Base-by-base conservation (phyloP, 495 filamentous ascomycete species). In the Ascodesmis nigricans region DNA sequence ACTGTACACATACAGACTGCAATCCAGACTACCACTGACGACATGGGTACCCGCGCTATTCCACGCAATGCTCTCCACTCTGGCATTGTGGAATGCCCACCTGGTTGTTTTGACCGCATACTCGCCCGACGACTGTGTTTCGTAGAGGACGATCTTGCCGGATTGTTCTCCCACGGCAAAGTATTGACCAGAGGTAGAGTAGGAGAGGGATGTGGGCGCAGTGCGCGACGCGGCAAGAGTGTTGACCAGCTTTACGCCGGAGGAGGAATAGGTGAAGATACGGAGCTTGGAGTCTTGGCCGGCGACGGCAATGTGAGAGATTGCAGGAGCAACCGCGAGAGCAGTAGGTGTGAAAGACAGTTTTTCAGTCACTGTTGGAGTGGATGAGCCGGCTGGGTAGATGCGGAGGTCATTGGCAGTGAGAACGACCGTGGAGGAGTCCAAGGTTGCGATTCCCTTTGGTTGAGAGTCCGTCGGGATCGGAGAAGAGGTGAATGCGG, bases 71-170 rank as follows among this genome's bases (percentile, higher is more conserved):
- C 65, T 66, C 33, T 74, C 81, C 27, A 95, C 72, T 11, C 83
- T 67, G 15, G 73, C 80, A 4, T 82, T 92, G 53, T 97, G 90
- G 11, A 81, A 76, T 10, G 77, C 78, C 87, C 90, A 97, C 21
- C 84, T 67, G 43, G 74, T 69, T 4, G 73, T 79, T 21, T 62
- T 66, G 0, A 80, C 47, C 5, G 56, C 55, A 54, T 71, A 73
- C 31, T 39, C 33, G 6, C 22, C 35, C 1, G 22, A 28, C 3
- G 57, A 52, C 10, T 61, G 58, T 13, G 70, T 70, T 33, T 56
- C 66, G 58, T 77, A 87, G 10, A 78, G 76, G 33, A 70, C 54
- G 31, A 97, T 79, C 58, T 87, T 84, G 31, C 87, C 87, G 1
- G 68, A 65, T n/a, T 73, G 63, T 53, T 77, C 76, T 14, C 87